Conservation (phyloP, 148 eudicot genomes). For the Nyssa sinensis region DNA sequence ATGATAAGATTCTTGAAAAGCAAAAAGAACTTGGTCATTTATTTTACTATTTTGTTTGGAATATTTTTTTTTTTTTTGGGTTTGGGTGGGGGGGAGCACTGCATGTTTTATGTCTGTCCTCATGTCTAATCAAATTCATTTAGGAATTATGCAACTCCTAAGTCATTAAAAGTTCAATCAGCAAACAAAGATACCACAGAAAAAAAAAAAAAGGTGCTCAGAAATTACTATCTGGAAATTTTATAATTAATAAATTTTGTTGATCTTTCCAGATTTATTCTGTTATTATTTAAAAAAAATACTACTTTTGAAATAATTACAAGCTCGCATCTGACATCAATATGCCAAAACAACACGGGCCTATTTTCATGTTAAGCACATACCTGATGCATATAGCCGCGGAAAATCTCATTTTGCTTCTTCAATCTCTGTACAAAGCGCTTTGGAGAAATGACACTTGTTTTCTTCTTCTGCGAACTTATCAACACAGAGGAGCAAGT, state of each 20-base stretch:
- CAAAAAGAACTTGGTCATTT: no score
- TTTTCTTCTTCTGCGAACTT: slow-evolving; percentile 74
- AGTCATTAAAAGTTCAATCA: not conserved
- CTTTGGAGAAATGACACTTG: slow-evolving; percentile 71
- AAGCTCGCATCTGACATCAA: slow-evolving; percentile 1
- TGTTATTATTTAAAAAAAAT: no score
- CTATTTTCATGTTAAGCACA: not conserved
- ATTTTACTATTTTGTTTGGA: no score
- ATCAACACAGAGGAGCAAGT: slow-evolving; percentile 31
- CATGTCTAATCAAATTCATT: not conserved
- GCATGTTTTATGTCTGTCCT: not conserved
- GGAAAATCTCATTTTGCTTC: slow-evolving; percentile 68
- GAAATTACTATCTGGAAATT: not conserved
- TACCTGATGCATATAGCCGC: slow-evolving; percentile 79
- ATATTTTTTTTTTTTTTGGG: no score
- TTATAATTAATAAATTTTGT: no score
- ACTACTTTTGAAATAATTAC: no score
- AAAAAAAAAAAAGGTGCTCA: not conserved
- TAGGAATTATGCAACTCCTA: not conserved
- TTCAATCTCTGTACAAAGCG: slow-evolving; percentile 69
- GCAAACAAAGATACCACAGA: not conserved
- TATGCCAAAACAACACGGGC: not conserved
- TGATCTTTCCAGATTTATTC: no score
- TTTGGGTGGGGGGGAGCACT: not conserved
- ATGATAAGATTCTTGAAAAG: no score